Evolutionary conservation across 1,284 basidiomycete genomes (phyloP).

Genomic region (Ustilago lituana): DNA sequence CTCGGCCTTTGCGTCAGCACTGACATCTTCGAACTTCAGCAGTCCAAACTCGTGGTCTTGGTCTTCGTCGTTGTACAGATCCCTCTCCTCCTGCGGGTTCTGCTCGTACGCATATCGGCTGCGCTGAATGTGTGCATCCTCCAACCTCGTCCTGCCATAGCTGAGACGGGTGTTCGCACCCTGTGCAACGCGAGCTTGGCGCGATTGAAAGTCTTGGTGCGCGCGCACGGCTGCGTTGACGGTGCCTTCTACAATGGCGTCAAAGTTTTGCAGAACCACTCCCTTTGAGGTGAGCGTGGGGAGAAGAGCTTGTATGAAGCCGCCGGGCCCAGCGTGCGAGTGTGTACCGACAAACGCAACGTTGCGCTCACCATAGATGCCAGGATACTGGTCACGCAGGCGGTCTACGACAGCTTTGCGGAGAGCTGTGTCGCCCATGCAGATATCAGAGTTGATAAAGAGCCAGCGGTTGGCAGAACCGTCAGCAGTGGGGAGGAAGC

Average conservation of each 20-base stretch:
- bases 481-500: constrained; percentile 43
- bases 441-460: constrained; percentile 78
- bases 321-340: constrained; percentile 80
- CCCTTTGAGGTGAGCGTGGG: constrained; percentile 80
- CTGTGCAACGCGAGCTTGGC: constrained; percentile 7
- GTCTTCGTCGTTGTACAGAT: constrained; percentile 51
- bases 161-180: constrained; percentile 21
- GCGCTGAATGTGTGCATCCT: constrained; percentile 77
- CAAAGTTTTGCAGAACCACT: constrained; percentile 73
- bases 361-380: constrained; percentile 76
- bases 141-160: constrained; percentile 75
- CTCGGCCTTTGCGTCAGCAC: background rate
- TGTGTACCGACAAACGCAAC: constrained; percentile 82
- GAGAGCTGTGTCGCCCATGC: constrained; percentile 77
- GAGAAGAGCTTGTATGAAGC: constrained; percentile 77
- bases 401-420: constrained; percentile 76
- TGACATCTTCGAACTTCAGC: constrained; percentile 51
- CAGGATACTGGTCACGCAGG: constrained; percentile 73
- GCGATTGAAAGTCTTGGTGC: constrained; percentile 71
- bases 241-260: constrained; percentile 77
- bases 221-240: constrained; percentile 77
- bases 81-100: constrained; percentile 54
- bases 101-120: constrained; percentile 54
- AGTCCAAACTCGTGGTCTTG: constrained; percentile 59
- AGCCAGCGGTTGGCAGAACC: constrained; percentile 71